phyloP scores from a whole-genome alignment of 192 early-diverging fungal genomes.

The Glomus cerebriforme region DNA sequence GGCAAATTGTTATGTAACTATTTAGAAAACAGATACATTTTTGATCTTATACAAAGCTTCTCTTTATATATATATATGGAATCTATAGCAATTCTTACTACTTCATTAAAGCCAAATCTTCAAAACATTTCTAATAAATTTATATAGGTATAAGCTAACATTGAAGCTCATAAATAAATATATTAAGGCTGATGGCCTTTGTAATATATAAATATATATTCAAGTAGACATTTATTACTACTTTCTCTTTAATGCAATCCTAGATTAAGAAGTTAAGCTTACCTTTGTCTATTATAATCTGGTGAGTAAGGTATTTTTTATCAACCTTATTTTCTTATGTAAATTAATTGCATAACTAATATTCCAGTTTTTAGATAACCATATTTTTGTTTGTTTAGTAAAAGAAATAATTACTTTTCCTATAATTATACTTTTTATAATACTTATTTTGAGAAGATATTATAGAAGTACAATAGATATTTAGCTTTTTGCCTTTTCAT shows the following conservation, averaged over 20 bases:
- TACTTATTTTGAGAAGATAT: conserved; percentile 11
- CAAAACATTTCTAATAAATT: neutral
- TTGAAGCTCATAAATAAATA: conserved; percentile 5
- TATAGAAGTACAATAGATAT: conserved; percentile 4
- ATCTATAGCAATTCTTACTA: conserved; percentile 7
- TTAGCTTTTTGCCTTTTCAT: neutral
- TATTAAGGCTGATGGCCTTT: neutral
- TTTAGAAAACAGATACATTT: neutral
- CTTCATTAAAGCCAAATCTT: conserved; percentile 1
- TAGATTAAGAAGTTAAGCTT: conserved; percentile 4
- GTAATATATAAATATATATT: neutral
- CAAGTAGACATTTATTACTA: conserved; percentile 5
- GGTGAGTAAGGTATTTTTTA: conserved; percentile 5
- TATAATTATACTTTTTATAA: conserved; percentile 14
- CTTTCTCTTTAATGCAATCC: neutral
- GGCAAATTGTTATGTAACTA: too few species aligned
- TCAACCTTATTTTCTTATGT: conserved; percentile 17
- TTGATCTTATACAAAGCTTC: conserved; percentile 6
- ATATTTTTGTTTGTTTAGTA: conserved; percentile 26
- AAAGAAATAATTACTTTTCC: conserved; percentile 15
- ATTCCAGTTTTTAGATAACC: conserved; percentile 12
- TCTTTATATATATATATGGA: conserved; percentile 7
- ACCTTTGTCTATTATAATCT: conserved; percentile 15
- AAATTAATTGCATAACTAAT: conserved; percentile 22
- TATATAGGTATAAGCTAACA: conserved; percentile 11